A percentile compares a stretch with the other conserved stretches of the same genome.
Evolutionary conservation across 2,329 filamentous ascomycete species (phyloP).

Genomic region (Claviceps purpurea): DNA sequence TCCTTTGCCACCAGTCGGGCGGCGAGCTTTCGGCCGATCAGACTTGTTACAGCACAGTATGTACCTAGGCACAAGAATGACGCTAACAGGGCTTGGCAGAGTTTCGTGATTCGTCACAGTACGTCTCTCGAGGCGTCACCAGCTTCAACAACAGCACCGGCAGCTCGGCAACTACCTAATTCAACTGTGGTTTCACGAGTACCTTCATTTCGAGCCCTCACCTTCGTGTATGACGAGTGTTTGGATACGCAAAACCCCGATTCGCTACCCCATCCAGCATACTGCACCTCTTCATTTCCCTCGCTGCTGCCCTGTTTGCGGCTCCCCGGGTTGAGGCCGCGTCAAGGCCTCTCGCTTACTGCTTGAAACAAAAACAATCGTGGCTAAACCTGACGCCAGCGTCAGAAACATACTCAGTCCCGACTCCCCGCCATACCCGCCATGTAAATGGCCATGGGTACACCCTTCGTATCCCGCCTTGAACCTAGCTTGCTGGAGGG

Average conservation of each 20-base stretch:
- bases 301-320: neutral
- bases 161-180: neutral
- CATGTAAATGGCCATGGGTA: slow-evolving; percentile 25
- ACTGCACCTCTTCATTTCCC: neutral
- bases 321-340: too few species aligned
- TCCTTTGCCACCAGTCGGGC: too few species aligned
- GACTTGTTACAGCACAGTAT: too few species aligned
- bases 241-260: neutral
- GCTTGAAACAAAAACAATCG: too few species aligned
- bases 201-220: neutral
- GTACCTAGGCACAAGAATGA: too few species aligned
- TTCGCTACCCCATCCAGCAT: neutral
- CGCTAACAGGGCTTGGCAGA: neutral
- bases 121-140: neutral
- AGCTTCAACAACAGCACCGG: neutral
- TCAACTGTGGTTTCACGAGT: neutral
- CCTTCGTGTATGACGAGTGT: neutral
- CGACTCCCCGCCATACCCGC: neutral
- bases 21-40: too few species aligned
- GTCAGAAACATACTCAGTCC: neutral
- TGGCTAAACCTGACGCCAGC: neutral
- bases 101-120: neutral
- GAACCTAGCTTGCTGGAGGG: slow-evolving; percentile 35
- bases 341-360: neutral
- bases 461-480: slow-evolving; percentile 34